A percentile compares a stretch with the other conserved stretches of the same genome.
These are phyloP conservation scores for Dendrobium catenatum DNA, from an alignment of 106 monocot genomes.

Conservation along the genomic window DNA sequence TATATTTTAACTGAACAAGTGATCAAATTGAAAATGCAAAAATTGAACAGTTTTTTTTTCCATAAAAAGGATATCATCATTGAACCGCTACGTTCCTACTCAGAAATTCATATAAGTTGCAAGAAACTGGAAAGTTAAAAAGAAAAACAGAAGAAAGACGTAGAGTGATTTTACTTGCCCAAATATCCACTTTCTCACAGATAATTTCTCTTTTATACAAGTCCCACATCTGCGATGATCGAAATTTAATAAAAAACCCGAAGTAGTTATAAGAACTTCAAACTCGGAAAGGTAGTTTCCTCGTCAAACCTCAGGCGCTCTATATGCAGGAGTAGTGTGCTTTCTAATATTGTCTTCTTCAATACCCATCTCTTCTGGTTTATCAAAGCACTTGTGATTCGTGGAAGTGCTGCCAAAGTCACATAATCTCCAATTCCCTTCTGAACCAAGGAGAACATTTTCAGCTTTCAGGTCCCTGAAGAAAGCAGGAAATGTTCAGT, in stretches of 20 bases:
- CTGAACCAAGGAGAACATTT: slow-evolving; percentile 87
- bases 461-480: slow-evolving; percentile 92
- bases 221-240: slow-evolving; percentile 91
- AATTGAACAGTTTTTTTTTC: no score
- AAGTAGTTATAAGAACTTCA: not conserved
- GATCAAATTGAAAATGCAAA: no score
- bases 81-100: no score
- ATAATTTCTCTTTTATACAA: slow-evolving; percentile 84
- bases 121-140: no score
- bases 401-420: slow-evolving; percentile 97
- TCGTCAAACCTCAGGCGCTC: slow-evolving; percentile 83
- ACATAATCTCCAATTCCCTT: slow-evolving; percentile 91
- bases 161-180: slow-evolving; percentile 47
- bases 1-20: no score
- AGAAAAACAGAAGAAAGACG: not conserved
- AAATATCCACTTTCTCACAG: slow-evolving; percentile 98
- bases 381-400: slow-evolving; percentile 92
- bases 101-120: no score
- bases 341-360: slow-evolving; percentile 99
- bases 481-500: not conserved
- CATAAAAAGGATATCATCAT: no score
- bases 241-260: slow-evolving; percentile 2
- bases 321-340: slow-evolving; percentile 96
- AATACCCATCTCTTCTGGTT: slow-evolving; percentile 96
- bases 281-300: not conserved